phyloP scores from a whole-genome alignment of 345 rosid species.

The Dipteronia dyeriana region DNA sequence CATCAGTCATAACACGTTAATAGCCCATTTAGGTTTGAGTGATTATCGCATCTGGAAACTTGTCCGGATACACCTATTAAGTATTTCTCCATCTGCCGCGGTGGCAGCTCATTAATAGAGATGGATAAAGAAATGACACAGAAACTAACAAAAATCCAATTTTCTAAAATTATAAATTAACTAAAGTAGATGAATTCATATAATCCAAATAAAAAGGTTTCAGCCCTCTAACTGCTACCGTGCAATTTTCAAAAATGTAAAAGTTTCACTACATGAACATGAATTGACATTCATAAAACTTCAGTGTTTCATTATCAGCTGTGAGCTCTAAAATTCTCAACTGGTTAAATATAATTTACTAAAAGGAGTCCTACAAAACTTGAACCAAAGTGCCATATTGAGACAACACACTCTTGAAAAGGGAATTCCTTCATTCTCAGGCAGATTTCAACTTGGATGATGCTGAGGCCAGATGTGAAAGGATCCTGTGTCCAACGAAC shows the following conservation, averaged over 20 bases:
- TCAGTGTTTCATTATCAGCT: not conserved
- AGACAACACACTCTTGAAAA: not conserved
- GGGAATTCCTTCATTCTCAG: constrained; percentile 30
- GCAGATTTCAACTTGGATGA: constrained; percentile 86
- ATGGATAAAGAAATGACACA: not conserved
- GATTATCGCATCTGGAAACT: not conserved
- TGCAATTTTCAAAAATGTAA: not conserved
- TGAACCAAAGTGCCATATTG: not conserved
- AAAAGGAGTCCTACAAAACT: constrained; percentile 17
- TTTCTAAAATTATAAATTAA: too few relatives aligned
- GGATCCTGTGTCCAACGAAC: constrained; percentile 85
- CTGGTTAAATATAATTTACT: constrained; percentile 7
- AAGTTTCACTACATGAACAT: not conserved
- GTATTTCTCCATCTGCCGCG: too few relatives aligned
- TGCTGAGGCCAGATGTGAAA: constrained; percentile 74
- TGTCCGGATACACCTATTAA: not conserved
- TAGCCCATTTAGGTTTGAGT: not conserved
- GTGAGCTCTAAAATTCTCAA: constrained; percentile 12
- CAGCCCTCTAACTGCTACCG: not conserved
- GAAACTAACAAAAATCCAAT: not conserved
- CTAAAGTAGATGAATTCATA: too few relatives aligned
- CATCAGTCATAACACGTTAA: not conserved
- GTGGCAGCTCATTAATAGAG: too few relatives aligned
- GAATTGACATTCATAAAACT: not conserved
- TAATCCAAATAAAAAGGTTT: not conserved